A percentile compares a stretch with the other conserved stretches of the same genome.
Conservation (phyloP, 2,329 filamentous ascomycete genomes). For the Berkeleyomyces basicola region DNA sequence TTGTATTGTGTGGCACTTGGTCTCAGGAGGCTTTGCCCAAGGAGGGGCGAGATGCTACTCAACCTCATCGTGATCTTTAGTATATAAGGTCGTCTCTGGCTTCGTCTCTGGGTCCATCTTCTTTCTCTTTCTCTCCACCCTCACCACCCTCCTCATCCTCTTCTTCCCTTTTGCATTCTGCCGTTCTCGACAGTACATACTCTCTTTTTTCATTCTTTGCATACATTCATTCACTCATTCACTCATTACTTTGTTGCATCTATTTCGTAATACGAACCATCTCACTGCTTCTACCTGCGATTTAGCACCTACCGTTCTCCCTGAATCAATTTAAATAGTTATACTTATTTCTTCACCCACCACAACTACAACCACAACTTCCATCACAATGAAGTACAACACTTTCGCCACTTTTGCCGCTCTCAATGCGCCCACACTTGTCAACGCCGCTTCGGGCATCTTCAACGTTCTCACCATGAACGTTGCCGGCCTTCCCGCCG, state of each 20-base stretch:
- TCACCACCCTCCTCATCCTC: background rate
- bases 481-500: slow-evolving; percentile 40
- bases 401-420: slow-evolving; percentile 6
- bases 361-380: background rate
- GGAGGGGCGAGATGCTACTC: too few relatives aligned
- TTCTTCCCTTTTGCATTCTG: background rate
- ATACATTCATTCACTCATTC: background rate
- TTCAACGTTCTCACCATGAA: slow-evolving; percentile 41
- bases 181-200: background rate
- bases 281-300: too few relatives aligned
- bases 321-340: too few relatives aligned
- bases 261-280: background rate
- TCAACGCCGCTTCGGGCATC: slow-evolving; percentile 18
- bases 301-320: too few relatives aligned
- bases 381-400: slow-evolving; percentile 10
- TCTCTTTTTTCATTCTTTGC: background rate
- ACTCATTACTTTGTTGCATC: background rate
- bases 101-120: too few relatives aligned
- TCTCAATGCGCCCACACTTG: slow-evolving; percentile 7
- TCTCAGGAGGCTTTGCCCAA: too few relatives aligned
- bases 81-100: too few relatives aligned
- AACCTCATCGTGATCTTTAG: too few relatives aligned
- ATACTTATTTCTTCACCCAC: background rate
- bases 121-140: background rate
- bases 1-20: too few relatives aligned